Evolutionary conservation across 208 protist species (phyloP).

Genomic region (Balamuthia mandrillaris): DNA sequence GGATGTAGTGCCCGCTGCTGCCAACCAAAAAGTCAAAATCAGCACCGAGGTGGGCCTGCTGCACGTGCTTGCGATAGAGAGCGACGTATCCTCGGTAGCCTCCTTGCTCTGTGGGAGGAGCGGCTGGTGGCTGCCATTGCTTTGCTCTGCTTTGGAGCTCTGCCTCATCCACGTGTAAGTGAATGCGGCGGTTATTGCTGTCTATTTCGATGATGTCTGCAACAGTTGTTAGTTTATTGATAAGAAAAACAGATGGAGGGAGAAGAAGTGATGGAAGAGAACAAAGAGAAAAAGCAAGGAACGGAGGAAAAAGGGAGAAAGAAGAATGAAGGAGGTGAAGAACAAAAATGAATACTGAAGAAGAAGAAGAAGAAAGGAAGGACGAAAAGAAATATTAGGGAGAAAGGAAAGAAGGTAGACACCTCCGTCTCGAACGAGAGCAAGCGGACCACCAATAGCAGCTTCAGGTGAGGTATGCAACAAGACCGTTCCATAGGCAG

Average conservation of each 20-base stretch:
- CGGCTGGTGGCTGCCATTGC: background rate
- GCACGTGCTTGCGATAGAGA: background rate
- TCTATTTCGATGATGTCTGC: background rate
- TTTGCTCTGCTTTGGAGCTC: background rate
- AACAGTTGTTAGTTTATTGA: too few relatives aligned
- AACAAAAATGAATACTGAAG: too few relatives aligned
- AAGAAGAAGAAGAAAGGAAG: too few relatives aligned
- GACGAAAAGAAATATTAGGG: too few relatives aligned
- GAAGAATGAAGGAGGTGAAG: too few relatives aligned
- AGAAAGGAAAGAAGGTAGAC: too few relatives aligned
- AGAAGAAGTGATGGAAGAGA: too few relatives aligned
- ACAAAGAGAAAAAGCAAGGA: too few relatives aligned
- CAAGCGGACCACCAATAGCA: background rate
- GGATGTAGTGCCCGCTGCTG: background rate
- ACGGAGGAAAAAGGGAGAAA: too few relatives aligned
- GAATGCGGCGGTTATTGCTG: background rate
- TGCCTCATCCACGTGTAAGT: background rate
- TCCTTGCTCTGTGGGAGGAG: too few relatives aligned
- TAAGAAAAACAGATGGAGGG: too few relatives aligned
- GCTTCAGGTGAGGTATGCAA: background rate
- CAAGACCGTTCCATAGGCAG: background rate
- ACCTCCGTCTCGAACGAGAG: background rate
- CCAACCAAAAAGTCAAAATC: background rate
- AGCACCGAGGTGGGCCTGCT: background rate
- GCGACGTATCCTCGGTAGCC: background rate